phyloP scores from a whole-genome alignment of 2,329 filamentous ascomycete genomes.

The Colletotrichum godetiae region DNA sequence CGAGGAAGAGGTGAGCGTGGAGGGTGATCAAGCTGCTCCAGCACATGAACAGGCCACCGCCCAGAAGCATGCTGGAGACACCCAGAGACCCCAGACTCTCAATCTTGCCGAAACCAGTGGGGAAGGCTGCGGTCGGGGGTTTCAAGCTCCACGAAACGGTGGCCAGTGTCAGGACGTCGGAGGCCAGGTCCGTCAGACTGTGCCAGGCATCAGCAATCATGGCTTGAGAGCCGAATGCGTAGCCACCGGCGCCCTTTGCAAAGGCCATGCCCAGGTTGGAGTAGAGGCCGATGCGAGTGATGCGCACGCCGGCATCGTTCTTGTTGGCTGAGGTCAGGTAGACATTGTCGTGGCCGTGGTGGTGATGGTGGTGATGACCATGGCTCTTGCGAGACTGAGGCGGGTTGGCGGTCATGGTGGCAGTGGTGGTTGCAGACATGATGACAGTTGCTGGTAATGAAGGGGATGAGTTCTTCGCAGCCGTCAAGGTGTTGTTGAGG shows the following conservation, averaged over 20 bases:
- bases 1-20: constrained; percentile 78
- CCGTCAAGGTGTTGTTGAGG: constrained; percentile 28
- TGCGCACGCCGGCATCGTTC: constrained; percentile 92
- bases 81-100: constrained; percentile 94
- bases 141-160: constrained; percentile 95
- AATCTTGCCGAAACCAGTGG: constrained; percentile 95
- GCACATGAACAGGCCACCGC: constrained; percentile 93
- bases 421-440: constrained; percentile 50
- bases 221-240: constrained; percentile 93
- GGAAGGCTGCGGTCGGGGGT: constrained; percentile 85
- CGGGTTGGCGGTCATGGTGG: constrained; percentile 38
- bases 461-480: constrained; percentile 31
- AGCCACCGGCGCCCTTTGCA: constrained; percentile 91
- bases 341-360: constrained; percentile 87
- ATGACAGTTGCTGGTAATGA: constrained; percentile 34
- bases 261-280: constrained; percentile 96
- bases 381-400: constrained; percentile 61
- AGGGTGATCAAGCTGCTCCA: constrained; percentile 78
- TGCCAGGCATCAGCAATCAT: constrained; percentile 96
- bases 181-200: constrained; percentile 93
- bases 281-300: constrained; percentile 88
- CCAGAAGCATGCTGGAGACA: constrained; percentile 89
- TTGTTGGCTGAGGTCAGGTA: constrained; percentile 86
- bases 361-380: constrained; percentile 62
- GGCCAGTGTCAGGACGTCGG: constrained; percentile 91